Base-by-base conservation (phyloP, 164 flowering plant genomes). In the Chloranthus sessilifolius region DNA sequence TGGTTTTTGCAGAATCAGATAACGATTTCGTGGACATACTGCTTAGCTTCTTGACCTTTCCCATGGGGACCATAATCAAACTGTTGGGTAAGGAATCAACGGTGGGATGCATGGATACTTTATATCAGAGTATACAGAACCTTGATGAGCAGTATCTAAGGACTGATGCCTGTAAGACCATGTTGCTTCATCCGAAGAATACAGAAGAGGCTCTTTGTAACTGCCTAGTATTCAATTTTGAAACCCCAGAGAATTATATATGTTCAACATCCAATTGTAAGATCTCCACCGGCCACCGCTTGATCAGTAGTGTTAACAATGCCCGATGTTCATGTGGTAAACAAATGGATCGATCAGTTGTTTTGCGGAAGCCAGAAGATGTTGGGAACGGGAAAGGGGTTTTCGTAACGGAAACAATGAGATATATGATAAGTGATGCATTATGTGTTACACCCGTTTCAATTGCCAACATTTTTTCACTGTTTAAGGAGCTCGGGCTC, bases 11-110 rank as follows among this genome's bases (percentile, higher is more conserved):
- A 0, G 58, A 52, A 23, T 45, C 53, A 3, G 35, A 40, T 31
- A 14, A 23, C 3, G 61, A 52, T 19, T 57, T 63, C 9, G 43
- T 57, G 3, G 62, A 63, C 34, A 11, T 46, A 26, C 49, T 57
- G 42, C 41, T 63, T 30, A 35, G 59, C 43, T 63, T 63, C 48
- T 41, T 63, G 54, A 63, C 67, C n/a, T 15, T 51, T 19, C 61
- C 67, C 1, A 17, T 63, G 27, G 61, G 61, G 21, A 30, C 46
- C 17, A 44, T 63, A 10, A 22, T 56, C 8, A 37, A 53, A 42
- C 50, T 63, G 3, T 5, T n/a, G 24, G 19, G 39, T n/a, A 26
- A 41, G 26, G 12, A 38, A 11, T 15, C 50, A 5, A n/a, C 30
- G 5, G 21, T 57, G 3, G 67, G 67, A 16, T 51, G 67, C 54